Evolutionary conservation across 2,329 filamentous ascomycete genomes (phyloP).

Genomic region (Diplodia scrobiculata): DNA sequence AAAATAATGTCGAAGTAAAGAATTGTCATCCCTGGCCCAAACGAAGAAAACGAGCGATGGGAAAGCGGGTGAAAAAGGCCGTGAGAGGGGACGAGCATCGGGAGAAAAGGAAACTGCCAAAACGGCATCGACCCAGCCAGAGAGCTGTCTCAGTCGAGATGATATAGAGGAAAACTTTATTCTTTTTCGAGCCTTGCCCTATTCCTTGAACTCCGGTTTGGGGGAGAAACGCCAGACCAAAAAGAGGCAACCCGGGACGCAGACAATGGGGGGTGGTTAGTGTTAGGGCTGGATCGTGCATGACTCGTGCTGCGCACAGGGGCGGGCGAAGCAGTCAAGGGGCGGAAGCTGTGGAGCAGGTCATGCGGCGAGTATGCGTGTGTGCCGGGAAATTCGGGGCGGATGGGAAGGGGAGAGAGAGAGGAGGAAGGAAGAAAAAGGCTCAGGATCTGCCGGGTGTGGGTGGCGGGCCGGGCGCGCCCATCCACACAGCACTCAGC

Average conservation of each 20-base stretch:
- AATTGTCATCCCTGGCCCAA: not conserved
- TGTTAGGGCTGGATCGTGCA: not conserved
- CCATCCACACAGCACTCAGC: conserved; percentile 38
- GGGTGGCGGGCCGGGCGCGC: conserved; percentile 19
- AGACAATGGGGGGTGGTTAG: not conserved
- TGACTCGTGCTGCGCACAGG: not conserved
- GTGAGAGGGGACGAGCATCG: not conserved
- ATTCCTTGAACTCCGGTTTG: not conserved
- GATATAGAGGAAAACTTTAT: not conserved
- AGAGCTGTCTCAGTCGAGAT: not conserved
- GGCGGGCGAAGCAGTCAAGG: not conserved
- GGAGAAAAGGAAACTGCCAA: not conserved
- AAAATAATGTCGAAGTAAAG: not conserved
- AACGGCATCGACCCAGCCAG: not conserved
- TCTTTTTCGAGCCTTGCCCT: conserved; percentile 6
- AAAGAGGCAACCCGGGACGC: not conserved
- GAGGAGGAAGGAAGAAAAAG: not conserved
- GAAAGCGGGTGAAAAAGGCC: not conserved
- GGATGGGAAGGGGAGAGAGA: not conserved
- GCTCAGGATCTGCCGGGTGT: conserved; percentile 19
- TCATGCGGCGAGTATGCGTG: conserved; percentile 1
- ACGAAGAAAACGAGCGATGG: not conserved
- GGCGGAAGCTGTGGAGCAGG: not conserved
- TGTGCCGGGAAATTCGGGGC: not conserved
- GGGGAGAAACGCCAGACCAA: not conserved